Evolutionary conservation across 2,329 filamentous ascomycete species (phyloP).

Genomic region (Curvularia sp.): DNA sequence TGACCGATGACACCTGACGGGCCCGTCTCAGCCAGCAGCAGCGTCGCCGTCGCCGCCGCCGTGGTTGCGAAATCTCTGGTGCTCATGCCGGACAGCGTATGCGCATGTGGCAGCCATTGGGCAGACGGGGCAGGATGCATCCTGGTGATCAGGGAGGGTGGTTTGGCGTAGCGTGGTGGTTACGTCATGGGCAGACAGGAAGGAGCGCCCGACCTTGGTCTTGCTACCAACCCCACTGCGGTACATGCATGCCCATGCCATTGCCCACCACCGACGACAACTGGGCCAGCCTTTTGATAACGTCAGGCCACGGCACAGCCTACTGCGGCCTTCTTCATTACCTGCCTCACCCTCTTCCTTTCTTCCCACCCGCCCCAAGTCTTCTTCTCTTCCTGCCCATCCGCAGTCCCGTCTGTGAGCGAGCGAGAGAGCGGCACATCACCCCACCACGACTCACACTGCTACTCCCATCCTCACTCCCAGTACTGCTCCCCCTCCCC

Average conservation of each 20-base stretch:
- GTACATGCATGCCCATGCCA: constrained; percentile 5
- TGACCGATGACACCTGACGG: constrained; percentile 18
- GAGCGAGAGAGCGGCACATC: constrained; percentile 17
- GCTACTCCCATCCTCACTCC: not conserved
- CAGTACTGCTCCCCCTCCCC: not conserved
- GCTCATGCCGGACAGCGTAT: constrained; percentile 16
- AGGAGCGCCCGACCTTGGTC: constrained; percentile 22
- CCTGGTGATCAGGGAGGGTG: constrained; percentile 20
- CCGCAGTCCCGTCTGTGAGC: constrained; percentile 4
- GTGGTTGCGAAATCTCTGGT: not conserved
- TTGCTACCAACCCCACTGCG: constrained; percentile 28
- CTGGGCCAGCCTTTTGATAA: constrained; percentile 33
- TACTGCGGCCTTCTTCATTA: constrained; percentile 11
- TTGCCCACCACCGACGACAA: constrained; percentile 22
- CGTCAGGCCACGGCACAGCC: constrained; percentile 32
- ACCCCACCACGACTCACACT: constrained; percentile 12
- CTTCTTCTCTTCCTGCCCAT: constrained; percentile 6
- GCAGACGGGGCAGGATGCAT: constrained; percentile 12
- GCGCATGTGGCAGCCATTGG: constrained; percentile 20
- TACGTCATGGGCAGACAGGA: constrained; percentile 27
- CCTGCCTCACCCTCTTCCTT: constrained; percentile 12
- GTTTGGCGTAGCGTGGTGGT: constrained; percentile 16
- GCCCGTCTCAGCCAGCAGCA: not conserved
- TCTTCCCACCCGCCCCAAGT: constrained; percentile 4
- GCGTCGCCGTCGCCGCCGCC: not conserved